phyloP scores from a whole-genome alignment of 2,329 filamentous ascomycete species.

The Exophiala viscosa region DNA sequence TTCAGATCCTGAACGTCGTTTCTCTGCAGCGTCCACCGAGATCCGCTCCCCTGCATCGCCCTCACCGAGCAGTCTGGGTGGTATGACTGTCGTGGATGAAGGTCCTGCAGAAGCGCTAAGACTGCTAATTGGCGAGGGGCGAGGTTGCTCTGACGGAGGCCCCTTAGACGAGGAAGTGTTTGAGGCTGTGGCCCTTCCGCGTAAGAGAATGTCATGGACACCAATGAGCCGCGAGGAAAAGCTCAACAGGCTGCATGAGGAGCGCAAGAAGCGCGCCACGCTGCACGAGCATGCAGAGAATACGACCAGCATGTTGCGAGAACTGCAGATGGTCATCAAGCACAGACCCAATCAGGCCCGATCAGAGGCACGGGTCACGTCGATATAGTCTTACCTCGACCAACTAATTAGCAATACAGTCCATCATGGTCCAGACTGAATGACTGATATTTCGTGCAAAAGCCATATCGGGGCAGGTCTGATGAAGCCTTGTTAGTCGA shows the following conservation, averaged over 20 bases:
- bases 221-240: slow-evolving; percentile 77
- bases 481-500: no score
- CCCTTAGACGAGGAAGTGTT: slow-evolving; percentile 73
- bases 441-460: no score
- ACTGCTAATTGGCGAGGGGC: slow-evolving; percentile 69
- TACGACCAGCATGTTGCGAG: slow-evolving; percentile 83
- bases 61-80: slow-evolving; percentile 43
- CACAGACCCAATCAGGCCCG: slow-evolving; percentile 43
- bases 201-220: slow-evolving; percentile 56
- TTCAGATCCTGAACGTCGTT: slow-evolving; percentile 39
- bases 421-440: no score
- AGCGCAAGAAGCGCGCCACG: slow-evolving; percentile 69
- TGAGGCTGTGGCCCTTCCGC: slow-evolving; percentile 78
- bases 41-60: slow-evolving; percentile 41
- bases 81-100: slow-evolving; percentile 49
- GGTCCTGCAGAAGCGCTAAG: slow-evolving; percentile 68
- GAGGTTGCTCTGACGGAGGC: slow-evolving; percentile 35
- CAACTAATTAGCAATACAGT: not conserved
- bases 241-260: slow-evolving; percentile 81
- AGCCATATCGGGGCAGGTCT: no score
- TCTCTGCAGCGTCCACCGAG: slow-evolving; percentile 19
- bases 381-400: slow-evolving; percentile 33
- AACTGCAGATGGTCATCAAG: slow-evolving; percentile 85
- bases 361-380: slow-evolving; percentile 42
- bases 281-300: slow-evolving; percentile 72